These are phyloP conservation scores for Hypoxylon sp. DNA, from an alignment of 2,329 filamentous ascomycete species.

Conservation along the genomic window DNA sequence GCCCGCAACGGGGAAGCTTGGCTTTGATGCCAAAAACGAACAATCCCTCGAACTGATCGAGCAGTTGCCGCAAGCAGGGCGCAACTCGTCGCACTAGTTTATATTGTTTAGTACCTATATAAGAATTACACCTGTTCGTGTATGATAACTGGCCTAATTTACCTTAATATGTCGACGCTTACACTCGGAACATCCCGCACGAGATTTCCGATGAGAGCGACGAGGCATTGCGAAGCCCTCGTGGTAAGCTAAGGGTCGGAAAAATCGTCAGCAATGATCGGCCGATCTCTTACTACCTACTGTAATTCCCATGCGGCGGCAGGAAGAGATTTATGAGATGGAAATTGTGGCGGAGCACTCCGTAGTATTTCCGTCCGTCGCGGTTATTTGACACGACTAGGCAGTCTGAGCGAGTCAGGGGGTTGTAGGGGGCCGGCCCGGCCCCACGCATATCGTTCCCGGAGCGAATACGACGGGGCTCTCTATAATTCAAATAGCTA, in stretches of 20 bases:
- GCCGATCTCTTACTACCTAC: neutral
- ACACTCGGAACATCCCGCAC: constrained; percentile 37
- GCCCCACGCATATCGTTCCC: neutral
- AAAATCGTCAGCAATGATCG: neutral
- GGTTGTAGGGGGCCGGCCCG: constrained; percentile 9
- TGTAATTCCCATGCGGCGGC: neutral
- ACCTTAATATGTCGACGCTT: constrained; percentile 43
- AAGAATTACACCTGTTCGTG: neutral
- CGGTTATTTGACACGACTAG: neutral
- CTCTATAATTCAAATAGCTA: neutral
- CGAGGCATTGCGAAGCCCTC: constrained; percentile 21
- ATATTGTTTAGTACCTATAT: constrained; percentile 15
- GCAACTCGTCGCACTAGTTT: constrained; percentile 37
- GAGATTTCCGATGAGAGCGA: constrained; percentile 36
- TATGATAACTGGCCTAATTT: constrained; percentile 1
- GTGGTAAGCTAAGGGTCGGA: neutral
- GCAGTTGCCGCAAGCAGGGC: constrained; percentile 37
- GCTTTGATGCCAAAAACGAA: constrained; percentile 30
- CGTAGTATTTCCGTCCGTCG: neutral
- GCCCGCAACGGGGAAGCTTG: constrained; percentile 15
- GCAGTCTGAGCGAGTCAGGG: constrained; percentile 26
- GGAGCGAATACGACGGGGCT: constrained; percentile 1
- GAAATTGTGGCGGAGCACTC: constrained; percentile 24
- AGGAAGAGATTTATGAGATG: constrained; percentile 20
- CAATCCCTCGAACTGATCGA: constrained; percentile 35